Evolutionary conservation across 1,284 basidiomycete genomes (phyloP).

Genomic region (Cutaneotrichosporon dermatis): DNA sequence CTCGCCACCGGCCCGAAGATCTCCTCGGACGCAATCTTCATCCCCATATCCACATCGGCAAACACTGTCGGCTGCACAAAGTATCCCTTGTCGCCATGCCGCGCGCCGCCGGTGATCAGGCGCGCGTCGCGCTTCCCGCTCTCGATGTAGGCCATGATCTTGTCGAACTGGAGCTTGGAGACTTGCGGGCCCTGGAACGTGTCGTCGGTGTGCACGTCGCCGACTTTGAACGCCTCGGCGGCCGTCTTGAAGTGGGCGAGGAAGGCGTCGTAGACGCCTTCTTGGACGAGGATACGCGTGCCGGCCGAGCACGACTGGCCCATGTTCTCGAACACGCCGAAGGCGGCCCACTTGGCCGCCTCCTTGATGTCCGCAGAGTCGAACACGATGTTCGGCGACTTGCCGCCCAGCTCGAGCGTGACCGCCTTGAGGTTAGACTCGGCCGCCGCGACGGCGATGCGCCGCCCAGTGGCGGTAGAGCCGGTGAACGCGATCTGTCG

Average conservation of each 20-base stretch:
- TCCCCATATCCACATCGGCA: slow-evolving; percentile 33
- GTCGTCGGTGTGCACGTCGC: slow-evolving; percentile 65
- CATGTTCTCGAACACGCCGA: slow-evolving; percentile 13
- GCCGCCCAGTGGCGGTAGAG: slow-evolving; percentile 68
- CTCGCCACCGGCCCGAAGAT: slow-evolving; percentile 54
- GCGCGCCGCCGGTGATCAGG: slow-evolving; percentile 67
- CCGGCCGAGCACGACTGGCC: slow-evolving; percentile 21
- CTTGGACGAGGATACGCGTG: slow-evolving; percentile 69
- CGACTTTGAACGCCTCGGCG: slow-evolving; percentile 62
- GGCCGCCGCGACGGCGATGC: slow-evolving; percentile 75
- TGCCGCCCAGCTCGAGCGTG: slow-evolving; percentile 54
- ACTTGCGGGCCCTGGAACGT: slow-evolving; percentile 75
- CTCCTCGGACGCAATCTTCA: slow-evolving; percentile 42
- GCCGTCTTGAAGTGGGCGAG: slow-evolving; percentile 61
- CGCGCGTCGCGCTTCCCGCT: slow-evolving; percentile 70
- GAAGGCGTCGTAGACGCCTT: slow-evolving; percentile 74
- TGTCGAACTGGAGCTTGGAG: slow-evolving; percentile 79
- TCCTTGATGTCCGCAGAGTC: slow-evolving; percentile 10
- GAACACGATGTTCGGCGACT: slow-evolving; percentile 22
- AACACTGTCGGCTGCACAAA: slow-evolving; percentile 44
- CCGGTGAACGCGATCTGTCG: slow-evolving; percentile 48
- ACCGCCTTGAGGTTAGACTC: slow-evolving; percentile 68
- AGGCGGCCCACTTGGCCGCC: slow-evolving; percentile 26
- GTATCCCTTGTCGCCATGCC: slow-evolving; percentile 24
- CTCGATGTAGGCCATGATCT: slow-evolving; percentile 83